A percentile compares a stretch with the other conserved stretches of the same genome.
These are phyloP conservation scores for Acrocalymma vagum DNA, from an alignment of 2,329 filamentous ascomycete genomes.

Conservation along the genomic window DNA sequence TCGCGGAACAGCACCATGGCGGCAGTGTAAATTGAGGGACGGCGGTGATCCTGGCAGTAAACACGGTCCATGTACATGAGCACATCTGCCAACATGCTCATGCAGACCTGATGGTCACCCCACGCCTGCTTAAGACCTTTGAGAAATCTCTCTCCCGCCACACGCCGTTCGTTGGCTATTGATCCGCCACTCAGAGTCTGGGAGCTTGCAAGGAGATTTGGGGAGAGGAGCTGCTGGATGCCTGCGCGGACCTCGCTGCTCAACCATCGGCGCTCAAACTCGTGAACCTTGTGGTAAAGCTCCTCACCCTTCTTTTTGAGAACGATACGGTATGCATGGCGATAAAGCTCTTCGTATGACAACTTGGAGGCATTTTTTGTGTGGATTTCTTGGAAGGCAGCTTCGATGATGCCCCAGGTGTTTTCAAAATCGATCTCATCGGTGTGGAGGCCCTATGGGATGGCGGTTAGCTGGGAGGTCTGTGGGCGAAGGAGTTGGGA, in stretches of 20 bases:
- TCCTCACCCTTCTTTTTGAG: constrained; percentile 84
- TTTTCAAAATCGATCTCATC: constrained; percentile 82
- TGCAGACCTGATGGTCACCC: constrained; percentile 89
- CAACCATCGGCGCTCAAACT: constrained; percentile 86
- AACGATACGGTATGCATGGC: constrained; percentile 92
- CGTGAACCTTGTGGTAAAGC: constrained; percentile 81
- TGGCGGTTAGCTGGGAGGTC: constrained; percentile 7
- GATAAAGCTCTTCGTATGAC: constrained; percentile 95
- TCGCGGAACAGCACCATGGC: constrained; percentile 91
- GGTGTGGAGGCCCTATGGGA: constrained; percentile 63
- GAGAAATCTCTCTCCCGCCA: constrained; percentile 84
- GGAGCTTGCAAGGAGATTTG: constrained; percentile 68
- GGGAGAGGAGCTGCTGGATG: constrained; percentile 76
- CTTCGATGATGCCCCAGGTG: constrained; percentile 79
- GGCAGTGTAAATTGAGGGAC: constrained; percentile 81
- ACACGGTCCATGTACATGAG: constrained; percentile 97
- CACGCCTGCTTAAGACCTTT: constrained; percentile 78
- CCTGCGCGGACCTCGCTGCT: constrained; percentile 73
- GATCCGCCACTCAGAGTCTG: constrained; percentile 57
- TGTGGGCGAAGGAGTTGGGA: constrained; percentile 6
- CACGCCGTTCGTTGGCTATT: constrained; percentile 79
- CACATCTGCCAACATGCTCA: constrained; percentile 97
- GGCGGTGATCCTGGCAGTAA: constrained; percentile 75
- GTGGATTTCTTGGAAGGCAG: constrained; percentile 87
- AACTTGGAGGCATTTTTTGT: constrained; percentile 87